These are phyloP conservation scores for Pichia rugopelliculosa DNA, from an alignment of 805 yeast genomes.

Conservation along the genomic window DNA sequence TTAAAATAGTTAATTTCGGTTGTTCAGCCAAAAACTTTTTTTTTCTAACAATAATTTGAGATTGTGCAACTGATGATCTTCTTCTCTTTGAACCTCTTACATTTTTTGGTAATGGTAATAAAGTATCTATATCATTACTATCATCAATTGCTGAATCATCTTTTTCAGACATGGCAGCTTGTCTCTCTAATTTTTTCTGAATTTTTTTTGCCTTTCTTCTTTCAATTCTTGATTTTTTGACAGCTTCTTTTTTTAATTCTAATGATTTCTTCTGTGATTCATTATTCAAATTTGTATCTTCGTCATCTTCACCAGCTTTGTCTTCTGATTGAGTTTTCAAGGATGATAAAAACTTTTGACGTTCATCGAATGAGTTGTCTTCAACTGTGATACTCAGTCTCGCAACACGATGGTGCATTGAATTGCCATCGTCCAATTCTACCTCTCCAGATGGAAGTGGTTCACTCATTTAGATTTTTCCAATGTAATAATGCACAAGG, in stretches of 20 bases:
- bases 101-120: not conserved
- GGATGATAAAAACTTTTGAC: slow-evolving; percentile 13
- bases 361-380: slow-evolving; percentile 12
- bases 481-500: not conserved
- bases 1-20: slow-evolving; percentile 9
- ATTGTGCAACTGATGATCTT: slow-evolving; percentile 32
- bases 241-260: not conserved
- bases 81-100: slow-evolving; percentile 26
- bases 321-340: slow-evolving; percentile 2
- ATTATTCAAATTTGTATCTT: not conserved
- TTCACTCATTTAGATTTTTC: not conserved
- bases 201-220: not conserved
- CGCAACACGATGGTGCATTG: slow-evolving; percentile 22
- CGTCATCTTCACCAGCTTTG: not conserved
- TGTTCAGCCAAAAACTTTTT: slow-evolving; percentile 26
- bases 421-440: slow-evolving; percentile 11
- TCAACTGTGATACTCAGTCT: slow-evolving; percentile 25
- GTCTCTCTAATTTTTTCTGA: not conserved
- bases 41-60: slow-evolving; percentile 20
- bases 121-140: not conserved
- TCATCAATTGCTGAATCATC: not conserved
- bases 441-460: not conserved
- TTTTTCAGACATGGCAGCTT: not conserved
- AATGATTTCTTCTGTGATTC: not conserved
- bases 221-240: not conserved